phyloP scores from a whole-genome alignment of 495 filamentous ascomycete species.

The Penicillium steckii region DNA sequence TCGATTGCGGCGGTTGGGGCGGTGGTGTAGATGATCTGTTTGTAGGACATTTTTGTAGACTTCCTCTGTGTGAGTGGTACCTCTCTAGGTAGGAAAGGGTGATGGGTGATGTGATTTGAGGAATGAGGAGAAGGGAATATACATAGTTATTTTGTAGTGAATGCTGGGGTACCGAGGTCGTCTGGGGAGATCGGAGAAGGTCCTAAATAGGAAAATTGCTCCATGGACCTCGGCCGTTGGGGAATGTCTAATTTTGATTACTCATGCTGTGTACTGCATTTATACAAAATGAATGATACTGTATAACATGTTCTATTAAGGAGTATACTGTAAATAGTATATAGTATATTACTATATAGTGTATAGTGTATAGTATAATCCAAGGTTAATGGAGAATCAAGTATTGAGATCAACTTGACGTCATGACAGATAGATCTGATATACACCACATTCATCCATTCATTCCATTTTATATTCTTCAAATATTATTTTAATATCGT shows the following conservation, averaged over 20 bases:
- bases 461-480: background rate
- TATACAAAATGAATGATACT: too few species aligned
- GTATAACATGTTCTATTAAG: background rate
- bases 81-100: background rate
- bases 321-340: background rate
- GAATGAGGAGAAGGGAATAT: background rate
- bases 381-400: background rate
- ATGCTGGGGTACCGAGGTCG: background rate
- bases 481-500: too few species aligned
- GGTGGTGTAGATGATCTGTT: slow-evolving; percentile 45
- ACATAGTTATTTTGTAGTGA: background rate
- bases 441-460: background rate
- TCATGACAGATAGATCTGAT: slow-evolving; percentile 6
- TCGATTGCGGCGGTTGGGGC: slow-evolving; percentile 38
- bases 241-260: background rate
- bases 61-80: too few species aligned
- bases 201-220: slow-evolving; percentile 32
- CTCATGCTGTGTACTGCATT: too few species aligned
- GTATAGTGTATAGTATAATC: too few species aligned
- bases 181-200: slow-evolving; percentile 18
- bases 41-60: slow-evolving; percentile 35
- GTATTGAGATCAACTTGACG: slow-evolving; percentile 21
- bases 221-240: slow-evolving; percentile 28
- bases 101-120: background rate
- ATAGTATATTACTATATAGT: too few species aligned